Base-by-base conservation (phyloP, 768 basidiomycete genomes). In the Obba rivulosa region DNA sequence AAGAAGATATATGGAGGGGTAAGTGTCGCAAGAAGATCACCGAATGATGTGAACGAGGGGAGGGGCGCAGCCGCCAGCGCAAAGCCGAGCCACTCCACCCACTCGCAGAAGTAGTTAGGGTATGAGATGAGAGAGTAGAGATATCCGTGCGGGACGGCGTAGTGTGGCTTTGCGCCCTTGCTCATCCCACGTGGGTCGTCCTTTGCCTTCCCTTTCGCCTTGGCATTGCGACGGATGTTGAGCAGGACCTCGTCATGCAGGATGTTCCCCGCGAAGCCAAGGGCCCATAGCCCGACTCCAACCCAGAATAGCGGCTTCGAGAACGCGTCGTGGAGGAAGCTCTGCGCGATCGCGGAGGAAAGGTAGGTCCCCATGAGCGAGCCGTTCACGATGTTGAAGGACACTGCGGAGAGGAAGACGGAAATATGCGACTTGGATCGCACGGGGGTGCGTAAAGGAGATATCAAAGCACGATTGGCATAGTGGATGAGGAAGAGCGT, bases 41-140 rank as follows among this genome's bases (percentile, higher is more conserved):
- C 54, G 22, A 63, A 48, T 16, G 67, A 62, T 39, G 59, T 49
- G 59, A 67, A 43, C 11, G 61, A 54, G 9, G 62, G 79, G 1
- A 74, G 8, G 1, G 83, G 80, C 5, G 79, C 69, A 3, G 88
- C 78, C 7, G 89, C 87, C 34, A 96, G 62, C 2, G 90, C 86
- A 64, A 85, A 97, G 8, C 88, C 92, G 10, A 80, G 55, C 93
- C 94, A 98, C 67, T 98, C 95, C 47, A 86, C 50, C 95, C 95
- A 98, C 63, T 97, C 95, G 67, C 85, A 92, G 17, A 92, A 69
- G 69, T 97, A 98, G 65, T 96, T 92, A 9, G 95, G 95, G 69
- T 84, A 95, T 5, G 92, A 91, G 57, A 97, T 71, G 60, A 79
- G 83, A 37, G 64, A 58, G 72, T 87, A 96, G 16, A 95, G 69